Base-by-base conservation (phyloP, 768 basidiomycete genomes). In the Phanerochaete carnosa region DNA sequence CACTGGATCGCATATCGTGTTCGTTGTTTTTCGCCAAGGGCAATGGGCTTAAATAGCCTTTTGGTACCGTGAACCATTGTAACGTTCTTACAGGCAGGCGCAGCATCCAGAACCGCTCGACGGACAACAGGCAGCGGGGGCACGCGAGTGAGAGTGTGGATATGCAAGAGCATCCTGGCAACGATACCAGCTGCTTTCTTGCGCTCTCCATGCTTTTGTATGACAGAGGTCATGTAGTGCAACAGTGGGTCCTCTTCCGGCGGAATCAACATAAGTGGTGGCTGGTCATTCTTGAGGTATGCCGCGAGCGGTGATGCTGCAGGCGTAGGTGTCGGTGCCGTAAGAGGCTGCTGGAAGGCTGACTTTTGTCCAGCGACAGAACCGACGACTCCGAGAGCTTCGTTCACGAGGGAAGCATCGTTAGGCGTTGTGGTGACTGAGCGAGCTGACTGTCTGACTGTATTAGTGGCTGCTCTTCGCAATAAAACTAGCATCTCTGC, bases 111-210 rank as follows among this genome's bases (percentile, higher is more conserved):
- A 54, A 97, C 75, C 0, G 94, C 95, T 67, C 86, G 73, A 39
- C 87, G 85, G 3, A 97, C 75, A 64, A 96, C 83, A 19, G 91
- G 91, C 33, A 94, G 76, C 0, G 94, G 90, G n/a, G 87, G 85
- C 7, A 85, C 82, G 57, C 87, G 81, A 16, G 93, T 95, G 60
- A 89, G 76, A 11, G 86, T 79, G 70, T 89, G 88, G 43, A 95
- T 83, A 68, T 87, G 78, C 19, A 85, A 72, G n/a, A 94, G 83
- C 65, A 83, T 87, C n/a, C 77, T 72, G 2, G 86, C 80, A 46
- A 86, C 80, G 45, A 76, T 75, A 32, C 79, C 80, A 0, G 83
- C 74, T 0, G 90, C 88, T 23, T 79, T 77, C 9, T 89, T 79
- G 59, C 87, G 83, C 58, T 85, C 79, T 32, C 93, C 93, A 69